A percentile compares a stretch with the other conserved stretches of the same genome.
phyloP scores from a whole-genome alignment of 768 basidiomycete genomes.

The Hydnomerulius pinastri region DNA sequence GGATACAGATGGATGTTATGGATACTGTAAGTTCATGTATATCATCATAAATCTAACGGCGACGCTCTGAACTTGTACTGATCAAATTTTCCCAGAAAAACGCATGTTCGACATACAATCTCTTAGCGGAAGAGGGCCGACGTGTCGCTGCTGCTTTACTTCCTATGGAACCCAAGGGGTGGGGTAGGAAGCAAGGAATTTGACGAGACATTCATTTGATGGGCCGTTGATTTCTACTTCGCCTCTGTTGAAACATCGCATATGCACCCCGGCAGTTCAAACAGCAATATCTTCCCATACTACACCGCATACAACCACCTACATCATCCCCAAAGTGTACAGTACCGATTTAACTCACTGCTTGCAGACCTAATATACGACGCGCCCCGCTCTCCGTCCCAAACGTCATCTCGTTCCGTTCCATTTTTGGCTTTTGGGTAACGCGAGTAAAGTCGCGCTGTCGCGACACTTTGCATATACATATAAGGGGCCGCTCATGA shows the following conservation, averaged over 20 bases:
- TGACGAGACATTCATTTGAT: background rate
- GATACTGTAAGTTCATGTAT: slow-evolving; percentile 71
- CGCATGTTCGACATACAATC: slow-evolving; percentile 94
- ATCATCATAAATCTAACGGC: no score
- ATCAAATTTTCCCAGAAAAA: no score
- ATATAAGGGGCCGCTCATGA: background rate
- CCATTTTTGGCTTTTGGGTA: background rate
- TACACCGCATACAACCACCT: background rate
- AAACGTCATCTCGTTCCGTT: background rate
- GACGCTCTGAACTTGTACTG: no score
- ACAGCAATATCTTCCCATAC: background rate
- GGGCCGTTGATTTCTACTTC: no score
- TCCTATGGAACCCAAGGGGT: slow-evolving; percentile 57
- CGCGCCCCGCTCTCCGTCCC: background rate
- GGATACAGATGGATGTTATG: slow-evolving; percentile 89
- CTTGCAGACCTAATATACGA: slow-evolving; percentile 12
- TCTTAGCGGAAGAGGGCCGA: slow-evolving; percentile 90
- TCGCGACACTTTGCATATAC: background rate
- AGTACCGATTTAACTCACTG: slow-evolving; percentile 10
- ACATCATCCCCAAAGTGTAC: slow-evolving; percentile 11
- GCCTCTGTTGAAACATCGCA: background rate
- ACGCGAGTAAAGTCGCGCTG: no score
- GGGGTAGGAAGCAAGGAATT: slow-evolving; percentile 43
- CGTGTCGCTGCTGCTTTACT: slow-evolving; percentile 90
- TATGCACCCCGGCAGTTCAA: background rate